Evolutionary conservation across 306 rosid genomes (phyloP).

Genomic region (Cercis canadensis): DNA sequence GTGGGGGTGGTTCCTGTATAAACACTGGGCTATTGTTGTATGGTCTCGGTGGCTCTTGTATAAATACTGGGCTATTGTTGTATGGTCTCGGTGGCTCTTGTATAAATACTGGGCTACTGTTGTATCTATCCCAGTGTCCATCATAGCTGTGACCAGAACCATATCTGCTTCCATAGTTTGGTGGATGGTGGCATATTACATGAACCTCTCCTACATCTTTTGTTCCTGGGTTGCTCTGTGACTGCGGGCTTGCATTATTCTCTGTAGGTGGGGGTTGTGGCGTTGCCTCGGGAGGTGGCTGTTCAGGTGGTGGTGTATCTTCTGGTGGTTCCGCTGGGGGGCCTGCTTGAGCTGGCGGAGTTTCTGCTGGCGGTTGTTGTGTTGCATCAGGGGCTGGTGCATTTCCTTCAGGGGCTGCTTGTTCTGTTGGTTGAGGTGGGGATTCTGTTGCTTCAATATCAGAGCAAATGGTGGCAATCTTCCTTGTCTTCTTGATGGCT

Average conservation of each 20-base stretch:
- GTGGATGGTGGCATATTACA: conserved; percentile 49
- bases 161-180: conserved; percentile 51
- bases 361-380: conserved; percentile 33
- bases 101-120: conserved; percentile 42
- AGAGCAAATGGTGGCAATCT: conserved; percentile 73
- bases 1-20: background rate
- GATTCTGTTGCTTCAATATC: conserved; percentile 54
- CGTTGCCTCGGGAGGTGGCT: conserved; percentile 41
- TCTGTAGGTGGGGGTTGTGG: conserved; percentile 40
- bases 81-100: conserved; percentile 26
- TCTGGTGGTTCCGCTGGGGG: conserved; percentile 40
- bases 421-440: conserved; percentile 36
- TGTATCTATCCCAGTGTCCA: conserved; percentile 47
- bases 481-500: conserved; percentile 85
- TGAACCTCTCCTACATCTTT: conserved; percentile 53
- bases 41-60: no score
- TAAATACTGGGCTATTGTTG: conserved; percentile 37
- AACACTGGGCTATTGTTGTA: no score
- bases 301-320: conserved; percentile 43
- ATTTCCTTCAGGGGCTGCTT: conserved; percentile 40
- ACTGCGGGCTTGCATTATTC: conserved; percentile 37
- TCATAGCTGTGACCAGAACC: conserved; percentile 41
- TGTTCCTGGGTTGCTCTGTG: conserved; percentile 39
- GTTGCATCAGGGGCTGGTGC: conserved; percentile 36
- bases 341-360: conserved; percentile 38